A percentile compares a stretch with the other conserved stretches of the same genome.
Conservation (phyloP, 805 yeast genomes). For the Cyberlindnera euphorbiiphila region DNA sequence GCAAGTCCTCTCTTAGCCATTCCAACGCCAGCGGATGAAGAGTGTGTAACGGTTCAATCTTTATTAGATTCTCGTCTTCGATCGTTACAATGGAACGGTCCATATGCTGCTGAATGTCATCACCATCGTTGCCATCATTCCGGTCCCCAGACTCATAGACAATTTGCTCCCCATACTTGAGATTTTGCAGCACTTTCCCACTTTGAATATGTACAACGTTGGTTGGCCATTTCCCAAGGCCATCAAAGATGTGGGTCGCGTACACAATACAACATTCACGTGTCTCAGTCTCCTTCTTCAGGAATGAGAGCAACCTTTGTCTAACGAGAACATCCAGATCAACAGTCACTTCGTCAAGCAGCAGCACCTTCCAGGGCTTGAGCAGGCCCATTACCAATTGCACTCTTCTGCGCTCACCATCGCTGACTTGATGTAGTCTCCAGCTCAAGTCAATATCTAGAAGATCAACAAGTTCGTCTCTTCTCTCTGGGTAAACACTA, state of each 20-base stretch:
- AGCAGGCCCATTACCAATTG: constrained; percentile 91
- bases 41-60: constrained; percentile 43
- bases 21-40: constrained; percentile 69
- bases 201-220: constrained; percentile 70
- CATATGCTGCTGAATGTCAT: constrained; percentile 23
- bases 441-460: constrained; percentile 84
- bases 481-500: constrained; percentile 62
- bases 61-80: constrained; percentile 24
- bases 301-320: constrained; percentile 63
- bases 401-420: constrained; percentile 93
- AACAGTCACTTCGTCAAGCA: constrained; percentile 96
- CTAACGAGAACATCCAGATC: constrained; percentile 93
- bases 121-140: constrained; percentile 16
- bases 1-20: constrained; percentile 58
- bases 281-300: constrained; percentile 65
- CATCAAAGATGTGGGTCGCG: constrained; percentile 96
- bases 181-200: constrained; percentile 47
- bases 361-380: constrained; percentile 81
- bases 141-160: constrained; percentile 20
- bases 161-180: constrained; percentile 33
- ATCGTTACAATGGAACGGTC: constrained; percentile 15
- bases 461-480: constrained; percentile 70
- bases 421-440: constrained; percentile 90
- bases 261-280: constrained; percentile 79
- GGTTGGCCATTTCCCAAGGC: constrained; percentile 89